These are phyloP conservation scores for Pseudocercospora musae DNA, from an alignment of 2,329 filamentous ascomycete species.

Conservation along the genomic window DNA sequence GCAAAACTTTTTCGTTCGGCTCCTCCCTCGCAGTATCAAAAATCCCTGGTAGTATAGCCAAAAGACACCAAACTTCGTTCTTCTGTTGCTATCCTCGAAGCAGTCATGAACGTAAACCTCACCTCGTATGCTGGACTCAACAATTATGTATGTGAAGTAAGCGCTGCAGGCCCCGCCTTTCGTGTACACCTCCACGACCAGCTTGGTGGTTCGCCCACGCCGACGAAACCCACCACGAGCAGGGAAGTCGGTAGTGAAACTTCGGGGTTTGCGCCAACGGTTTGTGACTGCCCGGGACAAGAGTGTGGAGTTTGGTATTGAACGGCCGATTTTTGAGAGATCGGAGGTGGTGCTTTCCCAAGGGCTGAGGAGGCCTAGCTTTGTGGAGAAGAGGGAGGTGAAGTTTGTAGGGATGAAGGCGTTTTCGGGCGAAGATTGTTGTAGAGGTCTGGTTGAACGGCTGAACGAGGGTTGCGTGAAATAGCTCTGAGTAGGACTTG, in stretches of 20 bases:
- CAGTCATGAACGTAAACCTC: conserved; percentile 40
- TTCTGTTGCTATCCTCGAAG: no score
- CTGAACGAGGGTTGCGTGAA: background rate
- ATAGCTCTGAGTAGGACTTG: background rate
- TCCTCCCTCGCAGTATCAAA: conserved; percentile 28
- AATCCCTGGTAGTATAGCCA: conserved; percentile 20
- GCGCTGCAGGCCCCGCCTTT: conserved; percentile 44
- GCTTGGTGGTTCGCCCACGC: conserved; percentile 40
- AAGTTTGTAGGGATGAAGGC: conserved; percentile 1
- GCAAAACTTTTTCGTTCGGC: conserved; percentile 23
- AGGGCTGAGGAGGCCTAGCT: background rate
- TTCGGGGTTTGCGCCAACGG: conserved; percentile 44
- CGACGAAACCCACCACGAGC: conserved; percentile 24
- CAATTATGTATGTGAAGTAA: conserved; percentile 27
- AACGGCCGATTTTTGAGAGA: conserved; percentile 32
- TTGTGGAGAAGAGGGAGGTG: background rate
- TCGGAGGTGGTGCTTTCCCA: background rate
- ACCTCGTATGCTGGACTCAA: conserved; percentile 49
- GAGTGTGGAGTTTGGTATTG: conserved; percentile 44
- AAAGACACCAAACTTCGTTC: conserved; percentile 2
- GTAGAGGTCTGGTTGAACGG: background rate
- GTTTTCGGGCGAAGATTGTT: background rate
- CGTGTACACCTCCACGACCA: conserved; percentile 45
- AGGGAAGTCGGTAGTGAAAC: conserved; percentile 38
- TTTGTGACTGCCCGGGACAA: conserved; percentile 41